A percentile compares a stretch with the other conserved stretches of the same genome.
phyloP scores from a whole-genome alignment of 1,284 basidiomycete species.

The Ganoderma multipileum region DNA sequence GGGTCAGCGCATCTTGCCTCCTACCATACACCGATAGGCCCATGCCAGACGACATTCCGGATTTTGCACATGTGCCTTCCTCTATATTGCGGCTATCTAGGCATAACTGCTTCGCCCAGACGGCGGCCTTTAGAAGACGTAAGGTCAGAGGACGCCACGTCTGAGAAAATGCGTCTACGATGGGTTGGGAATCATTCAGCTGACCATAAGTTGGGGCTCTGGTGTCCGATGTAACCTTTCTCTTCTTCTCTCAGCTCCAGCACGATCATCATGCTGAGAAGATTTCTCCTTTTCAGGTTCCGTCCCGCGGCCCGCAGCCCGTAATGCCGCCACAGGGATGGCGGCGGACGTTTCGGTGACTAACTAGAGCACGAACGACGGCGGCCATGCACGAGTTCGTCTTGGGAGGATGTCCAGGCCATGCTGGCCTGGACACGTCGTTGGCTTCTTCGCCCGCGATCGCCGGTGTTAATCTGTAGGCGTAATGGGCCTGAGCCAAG shows the following conservation, averaged over 20 bases:
- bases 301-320: slow-evolving; percentile 4
- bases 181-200: slow-evolving; percentile 16
- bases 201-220: slow-evolving; percentile 13
- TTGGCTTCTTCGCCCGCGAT: background rate
- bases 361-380: background rate
- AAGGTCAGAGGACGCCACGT: background rate
- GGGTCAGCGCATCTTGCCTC: background rate
- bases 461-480: background rate
- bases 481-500: background rate
- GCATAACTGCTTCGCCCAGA: background rate
- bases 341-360: background rate
- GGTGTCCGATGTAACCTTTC: slow-evolving; percentile 6
- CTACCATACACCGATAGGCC: background rate
- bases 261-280: slow-evolving; percentile 16
- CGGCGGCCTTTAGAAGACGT: background rate
- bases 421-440: background rate
- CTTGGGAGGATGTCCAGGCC: background rate
- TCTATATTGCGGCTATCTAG: background rate
- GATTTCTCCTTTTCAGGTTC: slow-evolving; percentile 16
- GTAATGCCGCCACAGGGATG: background rate
- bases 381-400: background rate
- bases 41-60: background rate
- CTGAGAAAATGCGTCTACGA: slow-evolving; percentile 26
- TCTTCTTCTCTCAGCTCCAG: background rate
- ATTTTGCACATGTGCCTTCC: background rate